Conservation (phyloP, 106 monocot genomes). For the Dioscorea zingiberensis region DNA sequence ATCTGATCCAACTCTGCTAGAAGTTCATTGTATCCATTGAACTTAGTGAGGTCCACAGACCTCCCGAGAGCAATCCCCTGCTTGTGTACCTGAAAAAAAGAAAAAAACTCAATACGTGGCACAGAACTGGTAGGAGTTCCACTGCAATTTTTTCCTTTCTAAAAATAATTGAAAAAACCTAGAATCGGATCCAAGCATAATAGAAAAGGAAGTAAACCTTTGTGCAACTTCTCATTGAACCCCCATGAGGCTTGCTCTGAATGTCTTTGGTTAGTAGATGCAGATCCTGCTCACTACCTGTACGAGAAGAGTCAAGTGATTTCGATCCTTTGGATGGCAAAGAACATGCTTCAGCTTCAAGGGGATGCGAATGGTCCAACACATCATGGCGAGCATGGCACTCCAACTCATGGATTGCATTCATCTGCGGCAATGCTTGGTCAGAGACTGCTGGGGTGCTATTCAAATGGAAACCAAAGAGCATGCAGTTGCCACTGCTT, state of each 20-base stretch:
- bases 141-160: not conserved
- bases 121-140: not conserved
- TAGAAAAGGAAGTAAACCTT: slow-evolving; percentile 15
- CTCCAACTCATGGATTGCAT: not conserved
- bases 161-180: not conserved
- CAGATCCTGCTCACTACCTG: slow-evolving; percentile 11
- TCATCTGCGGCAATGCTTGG: not conserved
- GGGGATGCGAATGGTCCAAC: not conserved
- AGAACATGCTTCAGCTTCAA: not conserved
- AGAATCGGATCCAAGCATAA: not conserved
- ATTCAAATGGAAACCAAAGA: slow-evolving; percentile 13
- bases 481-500: slow-evolving; percentile 6
- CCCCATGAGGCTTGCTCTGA: slow-evolving; percentile 10
- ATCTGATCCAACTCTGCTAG: slow-evolving; percentile 63
- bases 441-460: slow-evolving; percentile 1
- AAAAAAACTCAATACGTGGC: not conserved
- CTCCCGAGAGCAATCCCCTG: slow-evolving; percentile 82
- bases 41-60: slow-evolving; percentile 78
- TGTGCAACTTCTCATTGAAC: slow-evolving; percentile 35
- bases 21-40: slow-evolving; percentile 54
- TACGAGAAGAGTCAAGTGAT: slow-evolving; percentile 1
- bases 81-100: slow-evolving; percentile 73
- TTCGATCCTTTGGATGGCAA: slow-evolving; percentile 5
- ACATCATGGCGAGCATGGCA: not conserved
- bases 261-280: slow-evolving; percentile 5